Conservation (phyloP, 257 asterid species). For the Oldenlandia corymbosa region DNA sequence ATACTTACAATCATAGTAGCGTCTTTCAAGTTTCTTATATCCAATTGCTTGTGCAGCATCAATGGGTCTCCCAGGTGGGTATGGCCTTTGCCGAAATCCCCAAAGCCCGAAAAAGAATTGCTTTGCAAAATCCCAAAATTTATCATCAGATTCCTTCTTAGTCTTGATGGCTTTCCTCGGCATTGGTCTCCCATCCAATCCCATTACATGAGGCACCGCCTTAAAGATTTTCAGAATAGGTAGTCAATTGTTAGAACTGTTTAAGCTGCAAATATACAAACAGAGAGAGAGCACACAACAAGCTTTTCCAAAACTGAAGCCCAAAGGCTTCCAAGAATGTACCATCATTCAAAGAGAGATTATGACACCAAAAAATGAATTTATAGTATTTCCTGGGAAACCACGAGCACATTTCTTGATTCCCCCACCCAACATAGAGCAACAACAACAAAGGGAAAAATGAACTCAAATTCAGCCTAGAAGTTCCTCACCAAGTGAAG, state of each 20-base stretch:
- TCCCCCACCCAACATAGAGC: background rate
- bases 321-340: background rate
- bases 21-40: constrained; percentile 73
- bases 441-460: background rate
- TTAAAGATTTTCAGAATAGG: constrained; percentile 31
- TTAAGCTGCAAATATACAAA: background rate
- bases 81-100: constrained; percentile 94
- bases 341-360: background rate
- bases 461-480: background rate
- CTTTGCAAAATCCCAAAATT: constrained; percentile 91
- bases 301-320: too few species aligned
- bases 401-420: background rate
- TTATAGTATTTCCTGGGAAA: background rate
- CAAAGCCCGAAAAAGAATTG: constrained; percentile 99
- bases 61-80: constrained; percentile 88
- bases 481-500: too few species aligned
- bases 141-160: constrained; percentile 59
- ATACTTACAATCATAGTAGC: constrained; percentile 83
- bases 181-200: constrained; percentile 97
- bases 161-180: constrained; percentile 85
- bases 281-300: background rate
- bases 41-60: constrained; percentile 97
- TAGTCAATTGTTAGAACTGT: background rate
- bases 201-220: constrained; percentile 86
- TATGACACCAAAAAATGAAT: background rate